phyloP scores from a whole-genome alignment of 345 rosid genomes.

The Geranium brycei region DNA sequence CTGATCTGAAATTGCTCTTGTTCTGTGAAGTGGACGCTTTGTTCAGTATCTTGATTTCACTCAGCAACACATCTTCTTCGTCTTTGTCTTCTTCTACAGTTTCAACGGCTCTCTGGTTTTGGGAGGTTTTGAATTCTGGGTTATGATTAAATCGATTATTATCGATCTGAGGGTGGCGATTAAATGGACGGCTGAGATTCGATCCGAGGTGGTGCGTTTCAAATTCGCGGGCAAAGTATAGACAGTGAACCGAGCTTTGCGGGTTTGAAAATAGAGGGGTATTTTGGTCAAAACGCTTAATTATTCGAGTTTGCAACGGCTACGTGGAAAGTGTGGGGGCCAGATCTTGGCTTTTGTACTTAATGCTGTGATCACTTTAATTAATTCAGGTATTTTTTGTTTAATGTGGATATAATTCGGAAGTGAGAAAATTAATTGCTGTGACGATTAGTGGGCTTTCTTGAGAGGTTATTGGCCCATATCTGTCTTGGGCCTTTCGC shows the following conservation, averaged over 20 bases:
- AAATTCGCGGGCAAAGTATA: not conserved
- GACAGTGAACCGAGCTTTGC: conserved; percentile 15
- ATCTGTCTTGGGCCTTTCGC: too few relatives aligned
- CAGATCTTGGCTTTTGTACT: too few relatives aligned
- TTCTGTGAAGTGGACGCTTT: not conserved
- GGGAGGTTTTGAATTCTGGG: not conserved
- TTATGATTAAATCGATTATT: not conserved
- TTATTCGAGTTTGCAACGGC: conserved; percentile 16
- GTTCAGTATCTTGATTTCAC: not conserved
- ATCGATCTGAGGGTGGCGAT: not conserved
- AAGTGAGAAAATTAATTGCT: too few relatives aligned
- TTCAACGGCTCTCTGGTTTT: not conserved
- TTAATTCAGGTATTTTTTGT: too few relatives aligned
- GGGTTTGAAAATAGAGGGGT: conserved; percentile 30
- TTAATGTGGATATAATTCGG: too few relatives aligned
- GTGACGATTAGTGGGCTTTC: too few relatives aligned
- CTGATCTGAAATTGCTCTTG: not conserved
- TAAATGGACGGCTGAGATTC: conserved; percentile 34
- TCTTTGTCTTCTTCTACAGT: not conserved
- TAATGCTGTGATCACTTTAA: too few relatives aligned
- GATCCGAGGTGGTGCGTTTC: conserved; percentile 13
- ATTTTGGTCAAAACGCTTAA: conserved; percentile 9
- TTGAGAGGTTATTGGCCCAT: too few relatives aligned
- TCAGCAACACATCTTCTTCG: not conserved
- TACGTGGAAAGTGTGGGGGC: conserved; percentile 9